These are phyloP conservation scores for Blastobotrys americana DNA, from an alignment of 805 yeast species.

Conservation along the genomic window DNA sequence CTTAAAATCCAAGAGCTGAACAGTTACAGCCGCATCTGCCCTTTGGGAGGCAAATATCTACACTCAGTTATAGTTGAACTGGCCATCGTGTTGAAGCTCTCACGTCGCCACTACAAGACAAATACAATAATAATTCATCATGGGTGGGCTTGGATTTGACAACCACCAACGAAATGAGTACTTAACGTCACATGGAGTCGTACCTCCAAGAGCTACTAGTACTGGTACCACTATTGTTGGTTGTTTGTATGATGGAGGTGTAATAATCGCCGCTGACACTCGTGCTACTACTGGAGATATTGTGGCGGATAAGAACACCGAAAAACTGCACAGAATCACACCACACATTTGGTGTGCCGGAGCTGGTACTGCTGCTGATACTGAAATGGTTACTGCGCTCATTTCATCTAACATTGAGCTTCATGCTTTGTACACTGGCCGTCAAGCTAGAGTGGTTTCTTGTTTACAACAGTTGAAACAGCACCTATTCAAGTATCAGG, in stretches of 20 bases:
- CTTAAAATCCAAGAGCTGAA: too few relatives aligned
- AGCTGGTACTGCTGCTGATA: slow-evolving; percentile 99
- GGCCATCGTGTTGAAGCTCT: too few relatives aligned
- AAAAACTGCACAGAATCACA: slow-evolving; percentile 81
- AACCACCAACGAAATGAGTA: slow-evolving; percentile 84
- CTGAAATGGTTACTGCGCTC: slow-evolving; percentile 94
- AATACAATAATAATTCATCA: slow-evolving; percentile 25
- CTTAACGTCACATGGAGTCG: slow-evolving; percentile 63
- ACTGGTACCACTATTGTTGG: slow-evolving; percentile 99
- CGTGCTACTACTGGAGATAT: slow-evolving; percentile 95
- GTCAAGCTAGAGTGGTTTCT: slow-evolving; percentile 89
- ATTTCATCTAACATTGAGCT: slow-evolving; percentile 86
- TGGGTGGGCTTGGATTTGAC: slow-evolving; percentile 91
- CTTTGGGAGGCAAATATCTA: not conserved
- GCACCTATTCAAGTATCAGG: slow-evolving; percentile 93
- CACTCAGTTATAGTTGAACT: too few relatives aligned
- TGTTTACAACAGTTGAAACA: slow-evolving; percentile 90
- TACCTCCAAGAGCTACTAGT: slow-evolving; percentile 83
- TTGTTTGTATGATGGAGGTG: slow-evolving; percentile 87
- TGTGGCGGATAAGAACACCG: slow-evolving; percentile 98
- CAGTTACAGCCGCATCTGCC: too few relatives aligned
- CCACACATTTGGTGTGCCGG: slow-evolving; percentile 99
- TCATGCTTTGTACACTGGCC: slow-evolving; percentile 73
- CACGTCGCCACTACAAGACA: too few relatives aligned
- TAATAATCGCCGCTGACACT: slow-evolving; percentile 96